These are phyloP conservation scores for Coemansia guatemalensis DNA, from an alignment of 192 early-diverging fungal species.

Conservation along the genomic window DNA sequence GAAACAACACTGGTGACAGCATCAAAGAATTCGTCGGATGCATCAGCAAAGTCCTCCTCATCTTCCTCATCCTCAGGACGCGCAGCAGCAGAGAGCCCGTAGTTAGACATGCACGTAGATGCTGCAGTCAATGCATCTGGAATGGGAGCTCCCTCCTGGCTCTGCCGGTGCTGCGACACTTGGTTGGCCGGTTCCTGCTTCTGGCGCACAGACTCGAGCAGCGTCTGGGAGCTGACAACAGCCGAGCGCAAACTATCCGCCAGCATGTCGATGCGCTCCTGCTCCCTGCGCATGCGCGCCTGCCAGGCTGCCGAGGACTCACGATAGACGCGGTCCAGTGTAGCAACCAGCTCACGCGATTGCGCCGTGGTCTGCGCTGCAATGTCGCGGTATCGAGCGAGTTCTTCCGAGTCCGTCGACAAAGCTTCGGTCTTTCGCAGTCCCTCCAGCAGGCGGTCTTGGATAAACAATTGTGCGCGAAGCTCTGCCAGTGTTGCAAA, in stretches of 20 bases:
- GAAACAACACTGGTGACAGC: constrained; percentile 50
- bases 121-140: constrained; percentile 19
- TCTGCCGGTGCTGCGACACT: not conserved
- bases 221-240: constrained; percentile 44
- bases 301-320: constrained; percentile 35
- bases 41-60: constrained; percentile 55
- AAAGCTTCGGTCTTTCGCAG: constrained; percentile 33
- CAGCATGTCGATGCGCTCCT: constrained; percentile 54
- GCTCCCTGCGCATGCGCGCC: constrained; percentile 34
- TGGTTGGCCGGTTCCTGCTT: constrained; percentile 10
- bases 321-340: constrained; percentile 31
- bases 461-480: constrained; percentile 61
- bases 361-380: constrained; percentile 33
- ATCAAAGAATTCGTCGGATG: constrained; percentile 68
- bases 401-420: constrained; percentile 18
- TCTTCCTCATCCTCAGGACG: constrained; percentile 28
- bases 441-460: constrained; percentile 57
- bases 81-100: constrained; percentile 11
- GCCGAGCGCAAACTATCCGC: constrained; percentile 52
- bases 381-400: constrained; percentile 28
- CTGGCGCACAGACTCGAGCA: constrained; percentile 30
- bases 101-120: constrained; percentile 17
- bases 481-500: constrained; percentile 54
- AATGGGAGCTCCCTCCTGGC: not conserved
- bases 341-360: constrained; percentile 21